These are phyloP conservation scores for Paecilomyces formosus DNA, from an alignment of 2,329 filamentous ascomycete species.

Conservation along the genomic window DNA sequence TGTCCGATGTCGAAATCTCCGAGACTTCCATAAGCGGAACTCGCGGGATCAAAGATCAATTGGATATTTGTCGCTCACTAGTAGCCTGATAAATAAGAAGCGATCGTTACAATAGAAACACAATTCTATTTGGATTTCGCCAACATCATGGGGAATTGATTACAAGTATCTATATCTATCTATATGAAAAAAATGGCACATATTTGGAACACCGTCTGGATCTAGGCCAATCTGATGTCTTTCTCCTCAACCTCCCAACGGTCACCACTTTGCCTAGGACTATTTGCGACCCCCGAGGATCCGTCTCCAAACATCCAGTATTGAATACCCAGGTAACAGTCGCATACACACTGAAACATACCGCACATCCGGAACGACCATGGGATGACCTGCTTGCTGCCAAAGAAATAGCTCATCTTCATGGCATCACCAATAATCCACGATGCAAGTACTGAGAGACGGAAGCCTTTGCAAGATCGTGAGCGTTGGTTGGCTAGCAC, in stretches of 20 bases:
- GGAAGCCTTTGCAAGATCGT: conserved; percentile 43
- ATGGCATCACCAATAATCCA: conserved; percentile 44
- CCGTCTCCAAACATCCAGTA: conserved; percentile 40
- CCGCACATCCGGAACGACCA: conserved; percentile 43
- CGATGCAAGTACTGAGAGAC: conserved; percentile 39
- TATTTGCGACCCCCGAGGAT: conserved; percentile 12
- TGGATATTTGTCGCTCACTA: background rate
- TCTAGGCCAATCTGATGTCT: conserved; percentile 31
- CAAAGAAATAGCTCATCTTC: conserved; percentile 46
- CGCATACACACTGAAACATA: conserved; percentile 43
- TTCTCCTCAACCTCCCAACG: conserved; percentile 26
- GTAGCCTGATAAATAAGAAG: background rate
- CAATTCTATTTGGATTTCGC: background rate
- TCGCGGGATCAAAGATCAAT: background rate
- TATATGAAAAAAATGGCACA: background rate
- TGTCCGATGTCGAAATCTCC: background rate
- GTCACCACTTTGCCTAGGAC: conserved; percentile 15
- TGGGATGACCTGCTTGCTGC: conserved; percentile 34
- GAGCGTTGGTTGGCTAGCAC: conserved; percentile 41
- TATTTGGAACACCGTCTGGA: background rate
- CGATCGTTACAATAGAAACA: background rate
- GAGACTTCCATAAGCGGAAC: background rate
- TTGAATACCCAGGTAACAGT: conserved; percentile 40
- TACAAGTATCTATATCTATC: conserved; percentile 1
- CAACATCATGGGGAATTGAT: background rate